A percentile compares a stretch with the other conserved stretches of the same genome.
These are phyloP conservation scores for Chloris gayana DNA, from an alignment of 176 grass and related monocot genomes.

Conservation along the genomic window DNA sequence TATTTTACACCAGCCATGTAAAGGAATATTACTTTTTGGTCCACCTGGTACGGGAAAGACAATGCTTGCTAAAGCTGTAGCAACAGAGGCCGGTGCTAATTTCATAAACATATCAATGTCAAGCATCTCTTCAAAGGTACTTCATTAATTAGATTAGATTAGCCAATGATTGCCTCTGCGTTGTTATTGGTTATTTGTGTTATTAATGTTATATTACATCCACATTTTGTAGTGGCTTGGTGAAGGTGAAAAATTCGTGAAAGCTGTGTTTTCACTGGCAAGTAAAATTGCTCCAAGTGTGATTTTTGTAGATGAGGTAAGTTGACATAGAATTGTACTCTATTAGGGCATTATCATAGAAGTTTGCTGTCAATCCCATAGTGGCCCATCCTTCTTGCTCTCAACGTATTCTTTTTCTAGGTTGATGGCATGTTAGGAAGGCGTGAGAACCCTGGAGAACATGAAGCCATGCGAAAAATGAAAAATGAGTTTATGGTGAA, in stretches of 20 bases:
- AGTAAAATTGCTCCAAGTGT: slow-evolving; percentile 98
- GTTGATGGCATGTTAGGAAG: slow-evolving; percentile 97
- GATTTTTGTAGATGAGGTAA: slow-evolving; percentile 94
- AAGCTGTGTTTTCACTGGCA: slow-evolving; percentile 90
- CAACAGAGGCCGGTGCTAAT: slow-evolving; percentile 96
- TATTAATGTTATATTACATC: slow-evolving; percentile 34
- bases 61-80: slow-evolving; percentile 98
- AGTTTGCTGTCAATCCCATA: background rate
- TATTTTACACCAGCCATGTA: slow-evolving; percentile 65
- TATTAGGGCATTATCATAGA: background rate
- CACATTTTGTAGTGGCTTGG: slow-evolving; percentile 88
- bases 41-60: slow-evolving; percentile 99
- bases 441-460: slow-evolving; percentile 97
- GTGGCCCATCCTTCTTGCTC: slow-evolving; percentile 14
- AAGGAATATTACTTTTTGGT: slow-evolving; percentile 97
- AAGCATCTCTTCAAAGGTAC: slow-evolving; percentile 96
- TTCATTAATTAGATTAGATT: slow-evolving; percentile 17
- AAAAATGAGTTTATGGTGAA: slow-evolving; percentile 99
- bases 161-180: background rate
- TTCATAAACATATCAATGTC: slow-evolving; percentile 99
- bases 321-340: slow-evolving; percentile 15
- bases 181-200: slow-evolving; percentile 7
- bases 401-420: slow-evolving; percentile 46
- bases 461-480: slow-evolving; percentile 99
- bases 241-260: slow-evolving; percentile 97